Evolutionary conservation across 1,139 yeast genomes (phyloP).

Genomic region (Sugiyamaella xylanicola): DNA sequence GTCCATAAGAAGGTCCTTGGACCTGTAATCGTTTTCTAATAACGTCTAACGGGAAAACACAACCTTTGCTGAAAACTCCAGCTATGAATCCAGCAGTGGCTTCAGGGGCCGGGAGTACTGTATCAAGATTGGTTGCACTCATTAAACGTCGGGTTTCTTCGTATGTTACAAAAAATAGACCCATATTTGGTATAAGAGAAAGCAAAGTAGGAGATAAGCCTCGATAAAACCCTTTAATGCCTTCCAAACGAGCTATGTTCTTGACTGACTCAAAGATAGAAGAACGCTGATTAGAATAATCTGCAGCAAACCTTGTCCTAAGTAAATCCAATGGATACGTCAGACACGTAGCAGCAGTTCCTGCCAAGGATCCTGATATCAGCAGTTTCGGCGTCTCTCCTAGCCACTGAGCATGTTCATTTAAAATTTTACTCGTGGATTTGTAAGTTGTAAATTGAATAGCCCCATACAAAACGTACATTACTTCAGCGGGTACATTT

Average conservation of each 20-base stretch:
- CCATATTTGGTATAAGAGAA: constrained; percentile 67
- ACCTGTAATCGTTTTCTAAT: constrained; percentile 79
- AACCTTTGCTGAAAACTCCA: constrained; percentile 70
- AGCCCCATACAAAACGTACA: constrained; percentile 85
- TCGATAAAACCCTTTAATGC: constrained; percentile 58
- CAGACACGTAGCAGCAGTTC: constrained; percentile 65
- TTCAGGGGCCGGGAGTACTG: constrained; percentile 47
- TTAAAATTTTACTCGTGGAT: constrained; percentile 51
- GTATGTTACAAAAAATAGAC: constrained; percentile 69
- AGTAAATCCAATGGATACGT: constrained; percentile 90
- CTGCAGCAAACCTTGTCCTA: constrained; percentile 73
- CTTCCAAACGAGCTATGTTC: constrained; percentile 52
- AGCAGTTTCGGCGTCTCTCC: constrained; percentile 53
- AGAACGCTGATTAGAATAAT: constrained; percentile 13
- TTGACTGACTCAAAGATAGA: constrained; percentile 51
- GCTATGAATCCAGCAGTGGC: constrained; percentile 75
- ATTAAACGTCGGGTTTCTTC: constrained; percentile 40
- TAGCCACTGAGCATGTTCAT: constrained; percentile 38
- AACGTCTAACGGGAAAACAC: constrained; percentile 85
- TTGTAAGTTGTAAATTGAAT: constrained; percentile 78
- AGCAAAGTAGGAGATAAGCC: constrained; percentile 66
- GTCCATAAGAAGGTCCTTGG: constrained; percentile 43
- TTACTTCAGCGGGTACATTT: constrained; percentile 83
- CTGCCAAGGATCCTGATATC: constrained; percentile 75
- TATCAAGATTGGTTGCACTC: constrained; percentile 16